phyloP scores from a whole-genome alignment of 805 yeast genomes.

The Yamadazyma phyllophila region DNA sequence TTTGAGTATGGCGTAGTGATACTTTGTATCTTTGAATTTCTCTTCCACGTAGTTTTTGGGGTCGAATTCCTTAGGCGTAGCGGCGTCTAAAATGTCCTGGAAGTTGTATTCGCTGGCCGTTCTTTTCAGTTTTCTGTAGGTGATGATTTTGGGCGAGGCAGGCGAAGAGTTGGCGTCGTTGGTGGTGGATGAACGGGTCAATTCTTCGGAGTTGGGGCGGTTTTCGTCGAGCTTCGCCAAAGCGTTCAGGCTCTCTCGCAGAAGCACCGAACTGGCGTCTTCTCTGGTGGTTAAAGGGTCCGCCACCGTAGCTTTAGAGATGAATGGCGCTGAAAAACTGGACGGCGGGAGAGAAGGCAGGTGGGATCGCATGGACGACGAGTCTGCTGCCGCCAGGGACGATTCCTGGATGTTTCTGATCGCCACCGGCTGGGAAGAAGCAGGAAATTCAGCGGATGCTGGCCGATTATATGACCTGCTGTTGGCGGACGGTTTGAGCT shows the following conservation, averaged over 20 bases:
- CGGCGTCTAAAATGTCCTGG: conserved; percentile 14
- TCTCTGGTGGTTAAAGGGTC: conserved; percentile 50
- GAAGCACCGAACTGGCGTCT: conserved; percentile 43
- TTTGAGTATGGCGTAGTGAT: conserved; percentile 60
- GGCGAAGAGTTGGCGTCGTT: not conserved
- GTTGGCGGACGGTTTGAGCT: not conserved
- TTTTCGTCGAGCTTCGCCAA: conserved; percentile 9
- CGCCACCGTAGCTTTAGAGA: conserved; percentile 47
- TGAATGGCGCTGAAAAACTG: conserved; percentile 31
- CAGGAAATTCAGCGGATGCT: not conserved
- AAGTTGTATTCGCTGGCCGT: conserved; percentile 31
- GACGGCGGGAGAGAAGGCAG: not conserved
- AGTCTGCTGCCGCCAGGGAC: not conserved
- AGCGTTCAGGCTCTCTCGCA: conserved; percentile 21
- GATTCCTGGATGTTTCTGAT: no score
- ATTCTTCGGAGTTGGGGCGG: conserved; percentile 5
- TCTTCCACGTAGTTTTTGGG: conserved; percentile 55
- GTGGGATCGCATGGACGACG: not conserved
- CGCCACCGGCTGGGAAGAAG: no score
- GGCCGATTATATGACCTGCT: not conserved
- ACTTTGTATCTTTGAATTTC: conserved; percentile 53
- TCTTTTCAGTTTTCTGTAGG: conserved; percentile 36
- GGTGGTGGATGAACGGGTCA: conserved; percentile 8
- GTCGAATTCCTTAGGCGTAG: conserved; percentile 27
- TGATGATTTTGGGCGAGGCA: conserved; percentile 36